Conservation (phyloP, 164 flowering plant species). For the Stephania cephalantha region DNA sequence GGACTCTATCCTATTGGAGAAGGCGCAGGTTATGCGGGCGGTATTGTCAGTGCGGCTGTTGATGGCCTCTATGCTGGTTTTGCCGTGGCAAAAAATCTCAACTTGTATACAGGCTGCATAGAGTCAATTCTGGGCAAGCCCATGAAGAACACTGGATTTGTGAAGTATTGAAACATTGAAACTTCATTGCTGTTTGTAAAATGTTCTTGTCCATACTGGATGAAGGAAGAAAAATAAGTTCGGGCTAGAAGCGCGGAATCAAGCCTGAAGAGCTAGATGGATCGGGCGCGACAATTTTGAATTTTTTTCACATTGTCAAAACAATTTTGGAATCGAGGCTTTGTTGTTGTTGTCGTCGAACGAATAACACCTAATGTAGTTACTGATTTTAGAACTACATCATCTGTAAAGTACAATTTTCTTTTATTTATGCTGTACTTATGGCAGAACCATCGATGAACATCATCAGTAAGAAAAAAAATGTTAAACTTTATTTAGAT, state of each 20-base stretch:
- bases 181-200: background rate
- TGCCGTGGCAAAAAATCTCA: constrained; percentile 68
- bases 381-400: background rate
- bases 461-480: no score
- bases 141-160: constrained; percentile 44
- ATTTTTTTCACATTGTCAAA: background rate
- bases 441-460: no score
- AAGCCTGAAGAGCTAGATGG: background rate
- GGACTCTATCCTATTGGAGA: constrained; percentile 93
- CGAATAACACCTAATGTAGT: background rate
- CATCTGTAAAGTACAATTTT: background rate
- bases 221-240: background rate
- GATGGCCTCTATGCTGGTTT: constrained; percentile 94
- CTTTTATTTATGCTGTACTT: no score
- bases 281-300: background rate
- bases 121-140: constrained; percentile 74
- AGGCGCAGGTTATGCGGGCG: constrained; percentile 99
- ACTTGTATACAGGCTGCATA: constrained; percentile 37
- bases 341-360: background rate
- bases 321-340: no score
- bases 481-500: background rate
- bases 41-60: constrained; percentile 95
- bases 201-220: background rate
- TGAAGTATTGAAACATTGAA: constrained; percentile 43
- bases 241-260: background rate